Percentiles rank a stretch among this genome's conserved stretches.
These are phyloP conservation scores for Penicillium simplicissimum DNA, from an alignment of 495 filamentous ascomycete species.

Conservation along the genomic window DNA sequence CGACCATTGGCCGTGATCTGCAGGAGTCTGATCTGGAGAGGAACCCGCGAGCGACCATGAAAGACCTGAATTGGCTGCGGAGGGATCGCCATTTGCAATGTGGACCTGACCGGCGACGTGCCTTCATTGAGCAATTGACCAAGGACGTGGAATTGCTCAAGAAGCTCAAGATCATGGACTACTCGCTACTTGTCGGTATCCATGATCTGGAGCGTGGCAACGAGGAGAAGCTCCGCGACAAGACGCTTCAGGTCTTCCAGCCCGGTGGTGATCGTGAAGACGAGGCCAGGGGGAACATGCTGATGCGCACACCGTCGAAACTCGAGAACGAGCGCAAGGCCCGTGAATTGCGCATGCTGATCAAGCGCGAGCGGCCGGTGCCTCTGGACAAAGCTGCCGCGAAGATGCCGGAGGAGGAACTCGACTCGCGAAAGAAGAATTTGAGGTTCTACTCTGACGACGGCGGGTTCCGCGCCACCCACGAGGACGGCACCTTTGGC, in stretches of 20 bases:
- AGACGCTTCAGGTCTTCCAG: constrained; percentile 93
- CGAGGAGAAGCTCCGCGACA: constrained; percentile 92
- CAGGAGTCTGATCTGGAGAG: constrained; percentile 82
- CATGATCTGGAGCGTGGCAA: constrained; percentile 89
- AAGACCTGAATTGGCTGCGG: constrained; percentile 96
- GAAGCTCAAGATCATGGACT: constrained; percentile 95
- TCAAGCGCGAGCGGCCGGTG: constrained; percentile 89
- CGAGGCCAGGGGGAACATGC: constrained; percentile 55
- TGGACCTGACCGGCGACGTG: constrained; percentile 78
- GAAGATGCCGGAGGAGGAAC: constrained; percentile 86
- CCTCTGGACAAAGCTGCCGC: constrained; percentile 79
- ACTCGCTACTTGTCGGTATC: constrained; percentile 91
- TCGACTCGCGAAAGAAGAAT: constrained; percentile 62
- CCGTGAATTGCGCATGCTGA: constrained; percentile 84
- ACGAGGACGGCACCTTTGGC: constrained; percentile 79
- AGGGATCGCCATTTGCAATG: constrained; percentile 83
- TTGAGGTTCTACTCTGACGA: constrained; percentile 89
- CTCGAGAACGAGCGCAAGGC: constrained; percentile 91
- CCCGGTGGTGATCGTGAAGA: constrained; percentile 73
- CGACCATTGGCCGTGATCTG: constrained; percentile 88
- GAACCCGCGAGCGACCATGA: constrained; percentile 91
- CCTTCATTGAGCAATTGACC: constrained; percentile 86
- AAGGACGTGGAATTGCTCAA: constrained; percentile 84
- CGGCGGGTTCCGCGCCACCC: constrained; percentile 89
- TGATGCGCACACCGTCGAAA: constrained; percentile 92